phyloP scores from a whole-genome alignment of 805 yeast species.

The Nakazawaea populi region DNA sequence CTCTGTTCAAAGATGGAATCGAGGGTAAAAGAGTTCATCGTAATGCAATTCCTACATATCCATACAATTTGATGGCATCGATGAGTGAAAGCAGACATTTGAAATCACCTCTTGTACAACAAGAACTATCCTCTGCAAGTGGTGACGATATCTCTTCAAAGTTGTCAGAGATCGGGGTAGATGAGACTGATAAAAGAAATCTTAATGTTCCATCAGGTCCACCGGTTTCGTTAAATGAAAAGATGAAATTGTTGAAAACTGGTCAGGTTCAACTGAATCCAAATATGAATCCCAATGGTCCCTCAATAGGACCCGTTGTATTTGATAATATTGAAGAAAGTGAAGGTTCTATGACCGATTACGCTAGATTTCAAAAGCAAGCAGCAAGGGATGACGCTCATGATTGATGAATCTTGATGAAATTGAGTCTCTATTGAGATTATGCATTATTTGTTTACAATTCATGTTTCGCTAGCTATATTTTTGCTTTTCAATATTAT shows the following conservation, averaged over 20 bases:
- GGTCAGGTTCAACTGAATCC: conserved; percentile 15
- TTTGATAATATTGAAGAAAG: not conserved
- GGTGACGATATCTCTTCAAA: not conserved
- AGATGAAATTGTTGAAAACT: conserved; percentile 33
- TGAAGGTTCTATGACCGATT: conserved; percentile 6
- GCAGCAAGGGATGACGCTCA: conserved; percentile 1
- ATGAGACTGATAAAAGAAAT: conserved; percentile 5
- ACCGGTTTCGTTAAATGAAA: conserved; percentile 39
- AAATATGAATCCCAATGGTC: not conserved
- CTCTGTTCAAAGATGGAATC: conserved; percentile 70
- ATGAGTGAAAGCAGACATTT: conserved; percentile 19
- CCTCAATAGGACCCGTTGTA: conserved; percentile 10
- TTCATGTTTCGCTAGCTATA: not conserved
- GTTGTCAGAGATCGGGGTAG: not conserved
- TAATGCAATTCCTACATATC: conserved; percentile 32
- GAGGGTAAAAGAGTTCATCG: conserved; percentile 57
- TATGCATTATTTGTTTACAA: not conserved
- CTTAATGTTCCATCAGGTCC: conserved; percentile 26
- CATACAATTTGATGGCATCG: conserved; percentile 28
- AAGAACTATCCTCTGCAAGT: not conserved
- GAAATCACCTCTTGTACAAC: not conserved
- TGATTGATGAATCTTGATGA: not conserved
- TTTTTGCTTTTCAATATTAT: too few species aligned
- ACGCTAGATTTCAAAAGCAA: conserved; percentile 5
- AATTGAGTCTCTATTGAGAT: not conserved